Evolutionary conservation across 2,329 filamentous ascomycete species (phyloP), one percentile per base, ranked within the genome.

Genomic region (Apiospora koreana): DNA sequence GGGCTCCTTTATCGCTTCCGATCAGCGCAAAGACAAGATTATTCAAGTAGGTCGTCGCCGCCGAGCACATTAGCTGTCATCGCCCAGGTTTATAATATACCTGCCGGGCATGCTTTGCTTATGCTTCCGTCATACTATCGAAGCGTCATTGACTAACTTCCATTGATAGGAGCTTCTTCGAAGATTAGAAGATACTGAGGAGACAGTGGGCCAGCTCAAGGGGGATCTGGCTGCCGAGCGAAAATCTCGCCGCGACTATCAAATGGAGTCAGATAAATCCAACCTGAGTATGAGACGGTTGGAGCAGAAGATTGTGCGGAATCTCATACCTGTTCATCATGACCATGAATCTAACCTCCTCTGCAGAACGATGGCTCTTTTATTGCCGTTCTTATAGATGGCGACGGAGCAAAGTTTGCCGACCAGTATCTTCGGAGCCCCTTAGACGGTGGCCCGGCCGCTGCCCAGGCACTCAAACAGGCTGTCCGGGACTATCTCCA

Each of bases 331-430:
- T n/a, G 9, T n/a, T 68, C 18, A 10, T 66, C 25, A 9, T 66
- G 64, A 25, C 21, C 14, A 18, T 43, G 21, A 43, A 66, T 25
- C 64, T 66, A 45, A 66, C 64, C 64, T 21, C 25, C 64, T 43
- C 35, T 48, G 25, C 64, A 79, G 78, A 78, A 76, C 58, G 78
- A 74, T 45, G 77, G 76, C 43, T 73, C 77, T 48, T 80, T 78
- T 72, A 75, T 78, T 54, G 78, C 78, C 43, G 76, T 80, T 28
- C 78, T 80, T 71, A 77, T 80, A 71, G 79, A 80, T 70, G 79
- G 79, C 65, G 79, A 80, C 67, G 79, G 79, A 6, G 79, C 79
- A 69, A 80, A 80, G 72, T 80, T 80, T 71, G 75, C 76, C 35
- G 78, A 80, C 64, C 75, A 76, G 62, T 79, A 76, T 70, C 72